phyloP scores from a whole-genome alignment of 2,329 filamentous ascomycete genomes.

The Alternaria arborescens region DNA sequence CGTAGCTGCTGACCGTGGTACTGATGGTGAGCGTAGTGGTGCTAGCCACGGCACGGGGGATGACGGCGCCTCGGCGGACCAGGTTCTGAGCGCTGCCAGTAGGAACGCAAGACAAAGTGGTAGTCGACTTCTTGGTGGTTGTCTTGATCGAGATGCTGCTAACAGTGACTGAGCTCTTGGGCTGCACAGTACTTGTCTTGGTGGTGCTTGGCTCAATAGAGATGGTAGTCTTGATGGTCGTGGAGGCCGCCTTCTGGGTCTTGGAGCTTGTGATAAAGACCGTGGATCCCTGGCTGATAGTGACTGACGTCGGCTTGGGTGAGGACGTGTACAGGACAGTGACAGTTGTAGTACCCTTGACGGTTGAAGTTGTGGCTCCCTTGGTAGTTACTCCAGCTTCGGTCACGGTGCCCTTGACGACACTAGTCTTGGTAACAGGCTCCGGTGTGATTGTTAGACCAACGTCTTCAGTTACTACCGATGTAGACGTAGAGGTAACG shows the following conservation, averaged over 20 bases:
- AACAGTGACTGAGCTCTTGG: constrained; percentile 28
- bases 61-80: constrained; percentile 25
- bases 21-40: constrained; percentile 36
- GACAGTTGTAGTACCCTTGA: constrained; percentile 26
- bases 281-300: constrained; percentile 25
- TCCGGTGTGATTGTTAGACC: constrained; percentile 30
- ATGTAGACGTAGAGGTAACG: constrained; percentile 27
- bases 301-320: constrained; percentile 40
- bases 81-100: constrained; percentile 25
- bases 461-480: constrained; percentile 38
- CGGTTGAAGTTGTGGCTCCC: constrained; percentile 26
- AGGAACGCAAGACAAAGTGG: constrained; percentile 37
- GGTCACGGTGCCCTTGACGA: constrained; percentile 25
- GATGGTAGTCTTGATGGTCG: constrained; percentile 21
- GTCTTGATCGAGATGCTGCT: constrained; percentile 34
- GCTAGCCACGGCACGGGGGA: constrained; percentile 21
- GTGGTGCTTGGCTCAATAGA: constrained; percentile 26
- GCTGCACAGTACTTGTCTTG: constrained; percentile 35
- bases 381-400: constrained; percentile 24
- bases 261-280: constrained; percentile 25
- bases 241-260: constrained; percentile 22
- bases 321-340: constrained; percentile 34
- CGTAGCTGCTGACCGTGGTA: constrained; percentile 35
- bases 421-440: constrained; percentile 21
- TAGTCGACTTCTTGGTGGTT: constrained; percentile 41